These are phyloP conservation scores for Solanum chilense DNA, from an alignment of 257 asterid genomes.

Conservation along the genomic window DNA sequence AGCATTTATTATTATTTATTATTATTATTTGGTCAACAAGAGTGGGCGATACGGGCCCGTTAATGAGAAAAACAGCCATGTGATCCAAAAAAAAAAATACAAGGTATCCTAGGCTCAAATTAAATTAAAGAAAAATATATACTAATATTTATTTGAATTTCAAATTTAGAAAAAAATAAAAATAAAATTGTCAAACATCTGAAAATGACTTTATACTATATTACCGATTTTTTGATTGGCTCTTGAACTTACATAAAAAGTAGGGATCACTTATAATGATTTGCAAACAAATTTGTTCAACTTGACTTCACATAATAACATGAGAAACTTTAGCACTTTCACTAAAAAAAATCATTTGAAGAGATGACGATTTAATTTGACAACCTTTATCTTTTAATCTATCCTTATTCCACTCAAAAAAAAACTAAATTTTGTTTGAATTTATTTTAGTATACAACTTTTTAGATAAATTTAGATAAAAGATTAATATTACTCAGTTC, in stretches of 20 bases:
- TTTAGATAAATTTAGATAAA: not conserved
- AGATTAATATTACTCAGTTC: too few species aligned
- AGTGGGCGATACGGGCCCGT: not conserved
- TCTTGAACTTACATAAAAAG: not conserved
- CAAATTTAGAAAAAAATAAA: not conserved
- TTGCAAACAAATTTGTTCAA: not conserved
- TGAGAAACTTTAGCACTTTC: not conserved
- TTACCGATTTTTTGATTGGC: not conserved
- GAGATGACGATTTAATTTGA: not conserved
- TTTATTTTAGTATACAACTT: not conserved
- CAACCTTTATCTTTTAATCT: not conserved
- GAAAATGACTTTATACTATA: not conserved
- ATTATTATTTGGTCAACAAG: not conserved
- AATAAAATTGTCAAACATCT: not conserved
- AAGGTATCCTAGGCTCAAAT: not conserved
- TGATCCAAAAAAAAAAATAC: not conserved
- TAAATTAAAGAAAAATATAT: not conserved
- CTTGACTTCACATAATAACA: not conserved
- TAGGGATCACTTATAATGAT: not conserved
- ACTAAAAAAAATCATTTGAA: too few species aligned
- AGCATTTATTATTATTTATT: not conserved
- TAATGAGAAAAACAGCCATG: not conserved
- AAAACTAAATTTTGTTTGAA: not conserved
- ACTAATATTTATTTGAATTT: not conserved
- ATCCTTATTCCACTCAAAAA: not conserved